Evolutionary conservation across 805 yeast genomes (phyloP), one percentile per base, ranked within the genome.

Genomic region (Cyberlindnera mycetangii): DNA sequence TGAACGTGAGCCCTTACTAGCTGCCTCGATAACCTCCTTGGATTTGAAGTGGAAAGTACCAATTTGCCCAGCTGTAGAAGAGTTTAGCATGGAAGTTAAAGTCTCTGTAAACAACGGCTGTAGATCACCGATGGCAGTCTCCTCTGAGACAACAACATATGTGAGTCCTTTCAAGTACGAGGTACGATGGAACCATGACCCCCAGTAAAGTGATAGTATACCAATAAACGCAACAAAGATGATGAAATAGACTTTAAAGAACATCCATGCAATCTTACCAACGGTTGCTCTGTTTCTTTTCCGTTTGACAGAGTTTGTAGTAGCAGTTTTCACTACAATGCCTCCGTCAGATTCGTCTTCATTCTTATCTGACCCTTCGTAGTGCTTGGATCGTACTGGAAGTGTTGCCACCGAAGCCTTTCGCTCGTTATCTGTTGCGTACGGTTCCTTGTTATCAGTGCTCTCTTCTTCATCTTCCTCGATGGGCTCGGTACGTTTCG

Each of bases 131-230:
- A 46, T 37, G 14, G 36, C 21, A 6, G 14, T 2, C 33, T 59
- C 62, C 14, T 55, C 58, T 20, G 45, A 47, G 7, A 60, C 60
- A 9, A 59, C 52, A 10, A 60, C 40, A 15, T 49, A 48, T 11
- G 47, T 24, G 8, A 59, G 16, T n/a, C 54, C 45, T 3, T 44
- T 40, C 28, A 45, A 44, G n/a, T 51, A 18, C 1, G 44, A 12
- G 1, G 48, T 18, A 35, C 63, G 44, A 7, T 55, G n/a, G 35
- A 44, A 59, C 41, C 53, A 48, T 0, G 63, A 57, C 5, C 62
- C 64, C 64, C 65, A 61, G 33, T 59, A 57, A 3, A 67, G 55
- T 7, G 66, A 55, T 30, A 67, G 37, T 14, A 62, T 52, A 3
- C 56, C 49, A 16, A 61, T 41, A 21, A 61, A 53, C 15, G 59